Evolutionary conservation across 1,139 yeast species (phyloP), one percentile per base, ranked within the genome.

Genomic region (Suhomyces choctaworum): DNA sequence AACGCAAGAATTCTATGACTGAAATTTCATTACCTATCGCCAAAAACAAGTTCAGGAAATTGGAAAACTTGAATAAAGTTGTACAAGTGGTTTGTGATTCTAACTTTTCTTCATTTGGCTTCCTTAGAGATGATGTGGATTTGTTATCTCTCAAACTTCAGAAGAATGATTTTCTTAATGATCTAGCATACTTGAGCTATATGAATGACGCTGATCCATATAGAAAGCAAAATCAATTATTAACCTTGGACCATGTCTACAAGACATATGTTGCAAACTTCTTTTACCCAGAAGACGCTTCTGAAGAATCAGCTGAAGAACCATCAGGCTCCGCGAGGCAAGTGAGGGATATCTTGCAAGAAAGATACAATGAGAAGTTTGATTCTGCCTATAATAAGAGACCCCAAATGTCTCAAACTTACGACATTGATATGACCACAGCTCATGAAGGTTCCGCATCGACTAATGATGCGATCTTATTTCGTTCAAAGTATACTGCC

Each of bases 61-160:
- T 83, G 2, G 76, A 77, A 13, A 60, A 65, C 29, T 47, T 83
- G 13, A 80, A 81, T 37, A 73, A 75, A 33, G 68, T 79, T 5
- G 72, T 70, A 2, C 64, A 66, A 27, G 95, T 88, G 1, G 57
- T 73, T 1, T 80, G 92, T 49, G 90, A 87, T 54, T 71, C 81
- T 1, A 59, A 66, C 12, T 86, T 85, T 53, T 65, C 78, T 0
- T 80, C 88, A 0, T 87, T 86, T 64, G 82, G 80, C 1, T 78
- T 83, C 32, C 62, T 87, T 7, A 70, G 85, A 46, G 83, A 81
- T 46, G 94, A 84, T 34, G 56, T 72, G 10, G 81, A 76, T 42
- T 50, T 62, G 14, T 52, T 82, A 3, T 84, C 86, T 0, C 60
- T 78, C 21, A 56, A 70, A 32, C 50, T 80, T 9, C 56, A 58